These are phyloP conservation scores for Aureobasidium sp. DNA, from an alignment of 2,329 filamentous ascomycete genomes.

Conservation along the genomic window DNA sequence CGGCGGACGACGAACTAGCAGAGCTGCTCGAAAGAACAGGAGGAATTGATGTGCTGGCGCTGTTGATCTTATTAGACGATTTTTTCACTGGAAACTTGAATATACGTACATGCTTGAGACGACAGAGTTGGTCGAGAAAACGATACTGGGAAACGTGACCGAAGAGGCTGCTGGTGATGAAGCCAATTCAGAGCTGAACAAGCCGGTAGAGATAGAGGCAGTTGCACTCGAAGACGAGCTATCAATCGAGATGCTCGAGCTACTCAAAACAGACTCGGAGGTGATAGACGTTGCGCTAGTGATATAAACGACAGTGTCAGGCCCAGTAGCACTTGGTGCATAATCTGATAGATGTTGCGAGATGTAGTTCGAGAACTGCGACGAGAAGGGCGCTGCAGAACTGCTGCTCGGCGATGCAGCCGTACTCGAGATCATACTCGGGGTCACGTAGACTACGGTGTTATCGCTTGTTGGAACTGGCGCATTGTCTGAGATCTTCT, in stretches of 20 bases:
- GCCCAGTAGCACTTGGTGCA: neutral
- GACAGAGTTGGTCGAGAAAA: neutral
- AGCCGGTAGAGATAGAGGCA: neutral
- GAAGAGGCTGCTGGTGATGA: neutral
- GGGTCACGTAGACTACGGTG: neutral
- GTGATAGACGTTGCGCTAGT: neutral
- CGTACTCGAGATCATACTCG: neutral
- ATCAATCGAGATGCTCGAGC: too few species aligned
- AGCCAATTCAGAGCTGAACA: too few species aligned
- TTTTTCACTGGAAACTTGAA: too few species aligned
- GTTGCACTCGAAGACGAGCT: neutral
- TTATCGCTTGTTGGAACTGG: slow-evolving; percentile 5
- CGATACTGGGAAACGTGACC: neutral
- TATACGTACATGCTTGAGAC: slow-evolving; percentile 1
- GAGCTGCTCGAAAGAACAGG: too few species aligned
- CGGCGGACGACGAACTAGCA: too few species aligned
- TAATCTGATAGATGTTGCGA: neutral
- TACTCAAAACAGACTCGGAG: too few species aligned
- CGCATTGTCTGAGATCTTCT: neutral
- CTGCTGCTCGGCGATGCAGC: neutral
- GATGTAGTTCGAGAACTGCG: neutral
- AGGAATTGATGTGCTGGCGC: too few species aligned
- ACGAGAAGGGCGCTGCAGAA: neutral
- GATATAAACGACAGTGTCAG: slow-evolving; percentile 2
- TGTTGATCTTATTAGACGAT: too few species aligned